Base-by-base conservation (phyloP, 2,329 filamentous ascomycete genomes). In the Fusarium globosum region DNA sequence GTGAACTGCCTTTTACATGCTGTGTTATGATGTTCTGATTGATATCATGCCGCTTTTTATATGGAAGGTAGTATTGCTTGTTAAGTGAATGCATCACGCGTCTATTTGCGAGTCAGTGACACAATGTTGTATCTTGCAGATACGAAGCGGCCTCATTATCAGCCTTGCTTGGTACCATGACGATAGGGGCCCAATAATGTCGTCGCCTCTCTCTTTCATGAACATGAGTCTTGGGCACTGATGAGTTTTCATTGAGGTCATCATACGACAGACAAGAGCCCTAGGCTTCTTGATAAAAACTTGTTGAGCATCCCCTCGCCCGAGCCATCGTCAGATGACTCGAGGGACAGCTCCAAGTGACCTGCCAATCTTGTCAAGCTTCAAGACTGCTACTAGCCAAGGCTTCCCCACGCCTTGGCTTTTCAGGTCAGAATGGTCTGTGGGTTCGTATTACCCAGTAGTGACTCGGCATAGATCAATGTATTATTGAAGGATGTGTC, bases 201-300 rank as follows among this genome's bases (percentile, higher is more conserved):
- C 2, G 3, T 4, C 4, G 1, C 9, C 4, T 15, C 20, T 36
- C 9, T 4, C 13, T 9, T 6, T 16, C 26, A 15, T 6, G 1
- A 0, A 21, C 2, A 6, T 0, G 0, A 15, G 13, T 0, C 6
- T 5, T 5, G 3, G 4, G 0, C 6, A 11, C 26, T 28, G 20
- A 11, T 18, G 6, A 2, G 4, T 4, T 11, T 7, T 6, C 13
- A 42, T 21, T 4, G 6, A 15, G 4, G 9, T 8, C 13, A 21
- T 21, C 13, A 15, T 8, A 48, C 3, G 20, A 48, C 20, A 14
- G 26, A 16, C 20, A 16, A 15, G 13, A 11, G 26, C 28, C 10
- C 20, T 6, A 6, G 26, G 9, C 8, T 48, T 12, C 45, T 21
- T 21, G 4, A 11, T 3, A 3, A 9, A 20, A 15, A 33, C 26